Percentiles rank a stretch among this genome's conserved stretches.
phyloP scores from a whole-genome alignment of 371 early-diverging fungal genomes.

The Mortierella sp. region DNA sequence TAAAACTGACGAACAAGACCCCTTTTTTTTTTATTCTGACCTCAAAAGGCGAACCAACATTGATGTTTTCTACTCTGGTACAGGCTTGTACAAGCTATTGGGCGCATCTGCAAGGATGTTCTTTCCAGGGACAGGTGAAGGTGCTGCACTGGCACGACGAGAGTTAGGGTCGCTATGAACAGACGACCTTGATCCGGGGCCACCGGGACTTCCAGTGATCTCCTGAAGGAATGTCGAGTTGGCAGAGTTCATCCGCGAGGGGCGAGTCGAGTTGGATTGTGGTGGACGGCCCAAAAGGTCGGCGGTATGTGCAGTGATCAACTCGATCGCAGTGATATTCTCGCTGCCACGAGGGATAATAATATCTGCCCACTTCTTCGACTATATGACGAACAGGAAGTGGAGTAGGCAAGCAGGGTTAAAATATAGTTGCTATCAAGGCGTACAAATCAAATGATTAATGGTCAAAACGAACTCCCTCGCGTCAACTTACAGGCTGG shows the following conservation, averaged over 20 bases:
- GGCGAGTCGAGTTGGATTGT: conserved; percentile 32
- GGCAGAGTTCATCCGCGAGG: conserved; percentile 15
- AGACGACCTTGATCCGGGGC: conserved; percentile 10
- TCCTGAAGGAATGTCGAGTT: conserved; percentile 22
- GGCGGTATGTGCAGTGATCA: conserved; percentile 75
- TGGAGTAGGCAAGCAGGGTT: neutral
- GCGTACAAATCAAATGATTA: neutral
- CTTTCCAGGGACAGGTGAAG: conserved; percentile 45
- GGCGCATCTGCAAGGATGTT: conserved; percentile 26
- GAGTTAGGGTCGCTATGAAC: conserved; percentile 16
- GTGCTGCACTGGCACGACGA: conserved; percentile 17
- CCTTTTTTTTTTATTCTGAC: neutral
- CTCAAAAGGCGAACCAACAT: neutral
- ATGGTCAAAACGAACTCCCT: too few species aligned
- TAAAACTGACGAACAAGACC: too few species aligned
- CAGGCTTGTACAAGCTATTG: conserved; percentile 44
- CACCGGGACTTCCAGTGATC: conserved; percentile 11
- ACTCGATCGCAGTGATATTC: conserved; percentile 81
- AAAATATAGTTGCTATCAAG: too few species aligned
- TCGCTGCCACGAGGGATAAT: conserved; percentile 87
- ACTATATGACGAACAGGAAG: conserved; percentile 53
- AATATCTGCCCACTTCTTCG: conserved; percentile 88
- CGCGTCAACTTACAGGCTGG: conserved; percentile 68
- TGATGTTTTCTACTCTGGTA: conserved; percentile 37
- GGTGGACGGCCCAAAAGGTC: conserved; percentile 62